Evolutionary conservation across 805 yeast genomes (phyloP), one percentile per base, ranked within the genome.

Genomic region (Cyberlindnera japonica): DNA sequence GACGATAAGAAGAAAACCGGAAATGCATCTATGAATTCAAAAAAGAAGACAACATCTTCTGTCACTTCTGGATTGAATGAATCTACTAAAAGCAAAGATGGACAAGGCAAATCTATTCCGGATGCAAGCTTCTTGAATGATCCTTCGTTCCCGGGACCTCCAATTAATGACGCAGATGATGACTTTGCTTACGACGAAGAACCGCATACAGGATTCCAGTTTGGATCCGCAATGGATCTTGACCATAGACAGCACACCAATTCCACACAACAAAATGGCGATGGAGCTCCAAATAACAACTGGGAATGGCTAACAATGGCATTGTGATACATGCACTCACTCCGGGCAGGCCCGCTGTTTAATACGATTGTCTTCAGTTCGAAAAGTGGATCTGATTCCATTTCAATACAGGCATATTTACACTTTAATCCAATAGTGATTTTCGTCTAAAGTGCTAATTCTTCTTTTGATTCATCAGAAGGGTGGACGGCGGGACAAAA

Each of bases 241-340:
- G 46, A 44, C 15, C 41, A 24, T 26, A 33, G 27, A 19, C 40
- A 37, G n/a, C 29, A 29, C n/a, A 26, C 27, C 21, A 33, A 24
- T 26, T 24, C 21, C 21, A 18, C n/a, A 14, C 37, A 33, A 3
- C 32, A 27, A 12, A 38, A 34, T 12, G 42, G 35, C 17, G 52
- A 41, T 5, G 51, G 49, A 5, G 36, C 41, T 11, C 20, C 53
- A 8, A 54, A 50, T 30, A 56, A 53, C 22, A 56, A 54, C 37
- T 56, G 61, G 61, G 61, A 56, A 36, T 56, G 61, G 61, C 26
- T 56, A 8, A 53, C 59, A 1, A 47, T 56, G 51, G 49, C 58
- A 6, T 33, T 56, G n/a, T 55, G 30, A 46, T 22, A 27, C n/a
- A n/a, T n/a, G n/a, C n/a, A n/a, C n/a, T n/a, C n/a, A n/a, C n/a